phyloP scores from a whole-genome alignment of 2,329 filamentous ascomycete species.

The Magnaporthiopsis incrustans region DNA sequence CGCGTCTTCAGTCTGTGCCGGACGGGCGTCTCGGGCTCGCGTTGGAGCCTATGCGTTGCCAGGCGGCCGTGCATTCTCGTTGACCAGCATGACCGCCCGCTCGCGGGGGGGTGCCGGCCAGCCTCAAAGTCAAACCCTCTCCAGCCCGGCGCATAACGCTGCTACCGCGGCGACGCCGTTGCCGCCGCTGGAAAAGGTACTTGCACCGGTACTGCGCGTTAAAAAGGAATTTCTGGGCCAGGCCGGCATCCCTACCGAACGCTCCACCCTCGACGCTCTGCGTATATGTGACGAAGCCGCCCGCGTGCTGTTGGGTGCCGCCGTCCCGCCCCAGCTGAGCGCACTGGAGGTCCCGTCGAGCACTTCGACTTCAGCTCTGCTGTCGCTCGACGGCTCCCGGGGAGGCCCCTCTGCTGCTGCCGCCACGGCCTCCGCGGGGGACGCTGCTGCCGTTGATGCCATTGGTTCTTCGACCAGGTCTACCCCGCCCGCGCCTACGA shows the following conservation, averaged over 20 bases:
- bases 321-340: constrained; percentile 32
- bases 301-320: constrained; percentile 21
- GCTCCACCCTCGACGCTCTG: constrained; percentile 34
- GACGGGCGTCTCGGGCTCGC: too few species aligned
- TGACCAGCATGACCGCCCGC: constrained; percentile 3
- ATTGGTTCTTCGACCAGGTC: not conserved
- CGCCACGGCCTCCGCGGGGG: not conserved
- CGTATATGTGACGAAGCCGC: constrained; percentile 37
- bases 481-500: not conserved
- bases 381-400: constrained; percentile 29
- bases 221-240: constrained; percentile 34
- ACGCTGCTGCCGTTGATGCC: not conserved
- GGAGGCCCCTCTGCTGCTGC: not conserved
- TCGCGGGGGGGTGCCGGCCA: not conserved
- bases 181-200: constrained; percentile 31
- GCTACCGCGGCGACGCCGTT: constrained; percentile 8
- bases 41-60: too few species aligned
- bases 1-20: too few species aligned
- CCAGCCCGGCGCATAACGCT: not conserved
- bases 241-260: constrained; percentile 35
- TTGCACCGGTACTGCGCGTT: constrained; percentile 32
- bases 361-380: constrained; percentile 46
- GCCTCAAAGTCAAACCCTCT: constrained; percentile 9
- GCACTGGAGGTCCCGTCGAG: constrained; percentile 29
- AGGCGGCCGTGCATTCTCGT: too few species aligned